A percentile compares a stretch with the other conserved stretches of the same genome.
Evolutionary conservation across 2,329 filamentous ascomycete species (phyloP).

Genomic region (Verticillium albo-atrum): DNA sequence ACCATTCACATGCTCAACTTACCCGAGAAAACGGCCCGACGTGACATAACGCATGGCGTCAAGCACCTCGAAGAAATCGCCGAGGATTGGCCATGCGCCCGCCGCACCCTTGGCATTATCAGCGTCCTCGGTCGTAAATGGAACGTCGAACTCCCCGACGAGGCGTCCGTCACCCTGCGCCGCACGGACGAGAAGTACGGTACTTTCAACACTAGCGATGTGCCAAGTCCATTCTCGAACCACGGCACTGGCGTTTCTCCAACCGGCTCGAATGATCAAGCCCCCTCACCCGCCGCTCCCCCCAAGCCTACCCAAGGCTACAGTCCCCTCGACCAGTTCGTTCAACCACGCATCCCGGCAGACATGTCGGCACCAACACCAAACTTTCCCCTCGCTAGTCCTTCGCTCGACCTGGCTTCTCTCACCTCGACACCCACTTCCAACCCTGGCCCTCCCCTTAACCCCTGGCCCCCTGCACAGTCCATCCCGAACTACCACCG

Average conservation of each 20-base stretch:
- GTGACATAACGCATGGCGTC: slow-evolving; percentile 86
- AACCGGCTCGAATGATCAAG: background rate
- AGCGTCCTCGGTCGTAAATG: slow-evolving; percentile 84
- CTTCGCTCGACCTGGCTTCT: background rate
- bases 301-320: slow-evolving; percentile 13
- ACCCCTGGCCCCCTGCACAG: slow-evolving; percentile 9
- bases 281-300: background rate
- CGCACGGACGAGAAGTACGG: slow-evolving; percentile 79
- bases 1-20: slow-evolving; percentile 92
- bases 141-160: slow-evolving; percentile 80
- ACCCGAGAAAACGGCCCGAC: slow-evolving; percentile 82
- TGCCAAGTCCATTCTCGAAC: slow-evolving; percentile 43
- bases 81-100: slow-evolving; percentile 87
- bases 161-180: slow-evolving; percentile 71
- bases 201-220: slow-evolving; percentile 58
- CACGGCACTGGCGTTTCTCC: background rate
- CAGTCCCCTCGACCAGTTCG: slow-evolving; percentile 28
- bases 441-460: background rate
- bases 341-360: slow-evolving; percentile 13
- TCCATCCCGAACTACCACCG: slow-evolving; percentile 20
- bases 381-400: background rate
- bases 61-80: slow-evolving; percentile 94
- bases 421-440: background rate
- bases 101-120: slow-evolving; percentile 79
- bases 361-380: background rate